These are phyloP conservation scores for Myxozyma mucilagina DNA, from an alignment of 805 yeast genomes.

Conservation along the genomic window DNA sequence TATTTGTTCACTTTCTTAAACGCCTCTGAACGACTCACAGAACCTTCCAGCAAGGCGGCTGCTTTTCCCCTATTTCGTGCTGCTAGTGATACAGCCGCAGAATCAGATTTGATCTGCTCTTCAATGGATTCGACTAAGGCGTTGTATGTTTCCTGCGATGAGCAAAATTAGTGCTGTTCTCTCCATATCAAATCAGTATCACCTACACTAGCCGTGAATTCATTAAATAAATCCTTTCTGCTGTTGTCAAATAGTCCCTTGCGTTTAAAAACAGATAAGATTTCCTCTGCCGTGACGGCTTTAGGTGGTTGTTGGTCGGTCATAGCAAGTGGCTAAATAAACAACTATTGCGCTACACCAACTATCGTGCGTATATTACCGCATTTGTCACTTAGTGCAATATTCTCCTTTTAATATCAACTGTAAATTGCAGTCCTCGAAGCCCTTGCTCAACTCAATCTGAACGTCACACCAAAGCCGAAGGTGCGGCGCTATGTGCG, in stretches of 20 bases:
- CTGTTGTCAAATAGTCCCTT: slow-evolving; percentile 32
- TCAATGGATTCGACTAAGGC: slow-evolving; percentile 19
- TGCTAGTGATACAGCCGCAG: slow-evolving; percentile 22
- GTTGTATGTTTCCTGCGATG: slow-evolving; percentile 2
- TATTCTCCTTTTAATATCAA: background rate
- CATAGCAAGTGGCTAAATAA: background rate
- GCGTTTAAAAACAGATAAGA: slow-evolving; percentile 28
- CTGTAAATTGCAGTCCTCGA: no score
- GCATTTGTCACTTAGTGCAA: background rate
- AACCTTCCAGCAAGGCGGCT: slow-evolving; percentile 34
- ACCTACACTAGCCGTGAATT: slow-evolving; percentile 31
- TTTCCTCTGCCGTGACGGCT: slow-evolving; percentile 45
- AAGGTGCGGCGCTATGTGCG: background rate
- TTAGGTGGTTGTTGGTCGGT: background rate
- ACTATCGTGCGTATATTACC: background rate
- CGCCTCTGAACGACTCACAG: slow-evolving; percentile 31
- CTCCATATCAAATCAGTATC: background rate
- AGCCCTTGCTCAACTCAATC: no score
- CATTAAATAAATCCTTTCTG: slow-evolving; percentile 27
- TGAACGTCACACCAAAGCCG: background rate
- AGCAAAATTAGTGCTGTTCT: background rate
- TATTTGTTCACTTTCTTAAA: slow-evolving; percentile 24
- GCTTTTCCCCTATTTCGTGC: slow-evolving; percentile 30
- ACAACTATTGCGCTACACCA: background rate
- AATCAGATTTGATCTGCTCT: slow-evolving; percentile 13